A percentile compares a stretch with the other conserved stretches of the same genome.
phyloP scores from a whole-genome alignment of 257 asterid species.

The Gentiana dahurica region DNA sequence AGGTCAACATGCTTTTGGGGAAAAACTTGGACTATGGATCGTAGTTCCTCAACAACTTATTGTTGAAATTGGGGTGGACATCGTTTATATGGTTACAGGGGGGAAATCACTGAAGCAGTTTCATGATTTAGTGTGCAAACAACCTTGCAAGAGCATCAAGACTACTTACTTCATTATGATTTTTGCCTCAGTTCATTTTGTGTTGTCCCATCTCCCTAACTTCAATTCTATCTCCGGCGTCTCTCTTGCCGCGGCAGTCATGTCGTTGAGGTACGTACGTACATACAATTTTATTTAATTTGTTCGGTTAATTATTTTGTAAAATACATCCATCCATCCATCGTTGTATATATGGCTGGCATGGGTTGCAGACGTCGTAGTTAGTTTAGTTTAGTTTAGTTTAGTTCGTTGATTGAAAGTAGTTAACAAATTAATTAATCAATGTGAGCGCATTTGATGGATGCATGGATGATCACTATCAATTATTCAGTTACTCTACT shows the following conservation, averaged over 20 bases:
- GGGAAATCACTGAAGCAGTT: slow-evolving; percentile 41
- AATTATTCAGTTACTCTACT: slow-evolving; percentile 28
- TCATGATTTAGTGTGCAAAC: slow-evolving; percentile 15
- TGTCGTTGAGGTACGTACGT: slow-evolving; percentile 32
- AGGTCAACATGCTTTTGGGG: slow-evolving; percentile 47
- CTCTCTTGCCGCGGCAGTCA: slow-evolving; percentile 47
- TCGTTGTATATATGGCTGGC: no score
- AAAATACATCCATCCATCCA: neutral
- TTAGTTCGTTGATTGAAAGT: no score
- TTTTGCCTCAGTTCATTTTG: slow-evolving; percentile 33
- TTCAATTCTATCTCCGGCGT: slow-evolving; percentile 26
- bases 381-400: no score
- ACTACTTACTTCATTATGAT: slow-evolving; percentile 30
- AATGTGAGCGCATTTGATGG: no score
- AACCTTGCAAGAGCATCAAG: slow-evolving; percentile 14
- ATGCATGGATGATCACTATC: no score
- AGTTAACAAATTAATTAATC: no score
- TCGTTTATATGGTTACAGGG: slow-evolving; percentile 53
- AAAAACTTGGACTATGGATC: slow-evolving; percentile 38
- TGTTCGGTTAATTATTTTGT: no score
- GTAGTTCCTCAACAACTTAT: slow-evolving; percentile 48
- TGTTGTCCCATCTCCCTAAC: slow-evolving; percentile 43
- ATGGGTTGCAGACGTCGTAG: no score
- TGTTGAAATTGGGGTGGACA: slow-evolving; percentile 39
- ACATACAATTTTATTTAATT: no score